Base-by-base conservation (phyloP, 2,329 filamentous ascomycete genomes). In the Plenodomus tracheiphilus region DNA sequence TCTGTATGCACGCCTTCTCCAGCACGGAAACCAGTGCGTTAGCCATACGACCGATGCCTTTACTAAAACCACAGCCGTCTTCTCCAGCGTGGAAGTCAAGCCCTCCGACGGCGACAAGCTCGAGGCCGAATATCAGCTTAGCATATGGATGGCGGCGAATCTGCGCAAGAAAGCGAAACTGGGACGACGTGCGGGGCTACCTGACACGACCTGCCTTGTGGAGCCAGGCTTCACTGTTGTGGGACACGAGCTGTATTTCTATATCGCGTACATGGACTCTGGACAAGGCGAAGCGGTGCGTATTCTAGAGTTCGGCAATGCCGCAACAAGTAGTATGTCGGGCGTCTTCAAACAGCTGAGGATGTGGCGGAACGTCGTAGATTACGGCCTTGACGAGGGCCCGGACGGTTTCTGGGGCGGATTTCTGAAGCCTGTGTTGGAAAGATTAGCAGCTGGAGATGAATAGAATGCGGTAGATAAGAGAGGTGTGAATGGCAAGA, bases 111-210 rank as follows among this genome's bases (percentile, higher is more conserved):
- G 49, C 35, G 22, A 53, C 38, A 38, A 49, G 16, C 16, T 39
- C 18, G 43, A 49, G 20, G 53, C 53, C 8, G 19, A 52, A 55
- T 53, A 55, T 32, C 41, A 54, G 32, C 43, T 51, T 19, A 52
- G 49, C 37, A 44, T 49, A 47, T 51, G 35, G 35, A 37, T 41
- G 39, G 39, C n/a, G 5, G 39, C 39, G 10, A 41, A 19, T 19
- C 19, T 41, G 32, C 48, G 51, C 6, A 51, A 54, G 41, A 54
- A 54, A 44, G 41, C 39, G n/a, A 13, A 46, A 22, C 39, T 54
- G 2, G 49, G 16, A 10, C 41, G 41, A 35, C 28, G 37, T 16
- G 51, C 11, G 11, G 36, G 43, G 2, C 39, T 47, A 34, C n/a
- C 20, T 9, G 38, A 54, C 38, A 54, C 39, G n/a, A 40, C 39